These are phyloP conservation scores for Phytopythium montanum DNA, from an alignment of 352 stramenopile genomes.

Conservation along the genomic window DNA sequence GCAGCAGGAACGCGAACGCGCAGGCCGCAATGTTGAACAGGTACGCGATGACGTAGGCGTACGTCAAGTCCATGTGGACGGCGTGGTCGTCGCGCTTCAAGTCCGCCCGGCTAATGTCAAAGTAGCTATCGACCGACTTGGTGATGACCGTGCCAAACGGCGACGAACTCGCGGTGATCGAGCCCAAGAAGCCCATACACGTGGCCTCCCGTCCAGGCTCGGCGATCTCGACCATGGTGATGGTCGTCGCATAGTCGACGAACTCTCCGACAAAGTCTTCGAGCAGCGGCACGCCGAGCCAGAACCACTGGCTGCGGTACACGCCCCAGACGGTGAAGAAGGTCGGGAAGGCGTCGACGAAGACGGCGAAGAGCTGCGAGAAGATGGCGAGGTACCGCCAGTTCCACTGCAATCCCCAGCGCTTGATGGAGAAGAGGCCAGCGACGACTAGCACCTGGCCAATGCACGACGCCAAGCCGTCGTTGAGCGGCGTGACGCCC, in stretches of 20 bases:
- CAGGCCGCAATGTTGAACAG: conserved; percentile 26
- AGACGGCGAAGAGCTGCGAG: conserved; percentile 25
- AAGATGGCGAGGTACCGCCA: conserved; percentile 31
- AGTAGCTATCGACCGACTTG: conserved; percentile 39
- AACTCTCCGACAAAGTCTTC: conserved; percentile 32
- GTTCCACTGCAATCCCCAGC: conserved; percentile 40
- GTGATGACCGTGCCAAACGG: conserved; percentile 34
- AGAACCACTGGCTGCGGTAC: conserved; percentile 42
- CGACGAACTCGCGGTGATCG: conserved; percentile 20
- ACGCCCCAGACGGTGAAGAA: conserved; percentile 45
- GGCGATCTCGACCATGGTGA: conserved; percentile 35
- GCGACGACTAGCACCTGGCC: conserved; percentile 18
- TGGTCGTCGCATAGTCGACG: conserved; percentile 20
- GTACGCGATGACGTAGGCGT: conserved; percentile 41
- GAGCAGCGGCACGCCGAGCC: conserved; percentile 31
- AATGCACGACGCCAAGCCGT: conserved; percentile 21
- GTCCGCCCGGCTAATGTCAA: conserved; percentile 24
- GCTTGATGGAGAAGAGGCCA: conserved; percentile 28
- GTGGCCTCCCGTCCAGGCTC: conserved; percentile 31
- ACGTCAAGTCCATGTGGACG: conserved; percentile 31
- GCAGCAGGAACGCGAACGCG: conserved; percentile 31
- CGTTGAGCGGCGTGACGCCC: conserved; percentile 20
- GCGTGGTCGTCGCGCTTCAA: conserved; percentile 23
- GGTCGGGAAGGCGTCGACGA: conserved; percentile 26
- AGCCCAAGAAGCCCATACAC: conserved; percentile 25